Evolutionary conservation across 352 stramenopile genomes (phyloP).

Genomic region (Phytopythium aichiense): DNA sequence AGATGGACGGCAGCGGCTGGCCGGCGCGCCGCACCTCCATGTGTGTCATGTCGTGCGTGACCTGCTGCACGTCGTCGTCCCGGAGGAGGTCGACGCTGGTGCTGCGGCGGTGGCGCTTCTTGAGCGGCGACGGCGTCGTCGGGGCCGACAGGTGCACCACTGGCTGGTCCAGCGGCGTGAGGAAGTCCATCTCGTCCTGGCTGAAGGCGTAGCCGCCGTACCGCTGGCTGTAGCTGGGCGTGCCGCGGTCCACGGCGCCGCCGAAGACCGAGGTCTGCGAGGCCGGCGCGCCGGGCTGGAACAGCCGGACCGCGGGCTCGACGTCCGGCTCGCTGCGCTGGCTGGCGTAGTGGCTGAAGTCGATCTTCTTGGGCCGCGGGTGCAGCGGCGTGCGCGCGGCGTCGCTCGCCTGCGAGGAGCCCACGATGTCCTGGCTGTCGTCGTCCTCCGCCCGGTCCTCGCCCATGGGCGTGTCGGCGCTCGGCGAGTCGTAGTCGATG

Average conservation of each 20-base stretch:
- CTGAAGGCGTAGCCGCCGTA: conserved; percentile 61
- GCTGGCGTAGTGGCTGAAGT: conserved; percentile 62
- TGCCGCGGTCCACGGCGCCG: conserved; percentile 6
- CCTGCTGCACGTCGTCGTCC: conserved; percentile 62
- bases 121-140: conserved; percentile 76
- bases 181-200: conserved; percentile 84
- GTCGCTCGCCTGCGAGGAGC: conserved; percentile 43
- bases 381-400: conserved; percentile 5
- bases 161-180: conserved; percentile 78
- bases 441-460: conserved; percentile 59
- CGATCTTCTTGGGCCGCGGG: conserved; percentile 67
- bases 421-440: conserved; percentile 37
- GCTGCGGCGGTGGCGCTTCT: conserved; percentile 59
- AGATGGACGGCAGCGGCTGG: conserved; percentile 38
- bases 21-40: conserved; percentile 46
- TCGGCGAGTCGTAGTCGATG: conserved; percentile 68
- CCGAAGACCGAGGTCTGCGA: conserved; percentile 28
- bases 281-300: conserved; percentile 19
- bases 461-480: conserved; percentile 62
- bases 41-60: conserved; percentile 74
- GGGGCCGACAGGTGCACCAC: conserved; percentile 80
- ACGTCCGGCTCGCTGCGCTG: conserved; percentile 69
- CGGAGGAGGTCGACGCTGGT: conserved; percentile 32
- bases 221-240: conserved; percentile 35
- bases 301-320: conserved; percentile 31